These are phyloP conservation scores for Sutorius eximius DNA, from an alignment of 1,284 basidiomycete genomes.

Conservation along the genomic window DNA sequence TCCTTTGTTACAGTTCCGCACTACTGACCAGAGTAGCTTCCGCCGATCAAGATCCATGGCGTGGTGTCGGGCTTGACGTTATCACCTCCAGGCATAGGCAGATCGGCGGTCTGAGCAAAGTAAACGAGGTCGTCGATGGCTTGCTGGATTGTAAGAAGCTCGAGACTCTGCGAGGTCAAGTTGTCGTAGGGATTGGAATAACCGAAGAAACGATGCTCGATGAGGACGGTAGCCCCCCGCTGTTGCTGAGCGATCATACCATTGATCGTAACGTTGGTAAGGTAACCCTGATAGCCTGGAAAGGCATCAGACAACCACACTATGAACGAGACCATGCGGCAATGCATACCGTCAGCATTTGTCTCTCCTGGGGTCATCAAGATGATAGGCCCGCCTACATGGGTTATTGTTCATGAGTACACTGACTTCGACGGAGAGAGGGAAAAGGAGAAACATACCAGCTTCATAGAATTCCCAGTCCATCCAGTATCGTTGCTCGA, in stretches of 20 bases:
- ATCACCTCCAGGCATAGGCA: conserved; percentile 67
- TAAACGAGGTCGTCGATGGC: conserved; percentile 70
- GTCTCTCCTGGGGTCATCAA: conserved; percentile 52
- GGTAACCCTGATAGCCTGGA: conserved; percentile 53
- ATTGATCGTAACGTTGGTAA: conserved; percentile 64
- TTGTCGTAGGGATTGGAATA: conserved; percentile 59
- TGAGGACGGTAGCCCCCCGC: conserved; percentile 58
- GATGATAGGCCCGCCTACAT: conserved; percentile 65
- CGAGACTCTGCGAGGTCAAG: conserved; percentile 58
- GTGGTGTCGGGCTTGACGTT: conserved; percentile 54
- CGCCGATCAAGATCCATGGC: conserved; percentile 71
- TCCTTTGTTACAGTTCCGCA: background rate
- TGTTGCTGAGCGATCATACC: conserved; percentile 69
- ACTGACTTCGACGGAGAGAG: background rate
- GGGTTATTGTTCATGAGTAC: background rate
- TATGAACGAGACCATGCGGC: conserved; percentile 11
- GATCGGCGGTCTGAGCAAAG: conserved; percentile 63
- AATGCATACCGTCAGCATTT: conserved; percentile 41
- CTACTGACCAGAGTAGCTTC: conserved; percentile 60
- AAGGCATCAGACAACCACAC: conserved; percentile 39
- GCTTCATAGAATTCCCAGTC: conserved; percentile 61
- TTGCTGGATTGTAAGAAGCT: conserved; percentile 66
- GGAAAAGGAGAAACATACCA: conserved; percentile 37
- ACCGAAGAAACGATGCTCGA: conserved; percentile 59
- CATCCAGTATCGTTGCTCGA: conserved; percentile 72